Base-by-base conservation (phyloP, 192 early-diverging fungal genomes). In the Coemansia sp. region DNA sequence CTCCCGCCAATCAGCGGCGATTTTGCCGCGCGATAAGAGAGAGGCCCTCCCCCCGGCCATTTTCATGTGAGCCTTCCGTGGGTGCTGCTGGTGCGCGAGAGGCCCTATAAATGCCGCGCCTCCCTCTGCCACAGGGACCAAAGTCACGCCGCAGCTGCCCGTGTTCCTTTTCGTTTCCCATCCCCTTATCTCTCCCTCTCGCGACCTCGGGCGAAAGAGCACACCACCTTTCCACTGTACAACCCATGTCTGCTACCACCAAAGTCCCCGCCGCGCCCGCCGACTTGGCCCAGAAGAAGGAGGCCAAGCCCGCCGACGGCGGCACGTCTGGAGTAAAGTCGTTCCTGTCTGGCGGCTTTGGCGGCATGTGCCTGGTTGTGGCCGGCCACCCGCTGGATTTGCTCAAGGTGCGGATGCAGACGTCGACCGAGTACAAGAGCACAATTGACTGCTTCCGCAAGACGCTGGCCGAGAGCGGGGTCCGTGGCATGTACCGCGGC, bases 371-470 rank as follows among this genome's bases (percentile, higher is more conserved):
- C 30, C 74, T 80, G 53, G 90, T 96, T 6, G 63, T 56, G 0
- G 76, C 71, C 44, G 81, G 88, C 13, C 84, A 93, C 77, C 84
- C 87, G 56, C 81, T 96, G 44, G 91, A 94, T 66, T 78, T 92
- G 46, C 80, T 90, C 48, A 95, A 97, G 78, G 95, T 98, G 20
- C 85, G 92, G 34, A 80, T 98, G 67, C 95, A 98, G 64, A 98
- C 95, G 14, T 82, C 85, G 39, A 82, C 84, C 26, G 77, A 80
- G 49, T 94, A 94, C 81, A 89, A 80, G 43, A 87, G 88, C 53
- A 85, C 89, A 18, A 60, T 81, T n/a, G 91, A 98, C 64, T 92
- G 89, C 63, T 87, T 92, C 76, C 79, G 80, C 71, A 82, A 95
- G 77, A 94, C 90, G 13, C 56, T 98, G 28, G 89, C 85, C 27